Conservation (phyloP, 306 rosid genomes). For the Hylodesmum podocarpum region DNA sequence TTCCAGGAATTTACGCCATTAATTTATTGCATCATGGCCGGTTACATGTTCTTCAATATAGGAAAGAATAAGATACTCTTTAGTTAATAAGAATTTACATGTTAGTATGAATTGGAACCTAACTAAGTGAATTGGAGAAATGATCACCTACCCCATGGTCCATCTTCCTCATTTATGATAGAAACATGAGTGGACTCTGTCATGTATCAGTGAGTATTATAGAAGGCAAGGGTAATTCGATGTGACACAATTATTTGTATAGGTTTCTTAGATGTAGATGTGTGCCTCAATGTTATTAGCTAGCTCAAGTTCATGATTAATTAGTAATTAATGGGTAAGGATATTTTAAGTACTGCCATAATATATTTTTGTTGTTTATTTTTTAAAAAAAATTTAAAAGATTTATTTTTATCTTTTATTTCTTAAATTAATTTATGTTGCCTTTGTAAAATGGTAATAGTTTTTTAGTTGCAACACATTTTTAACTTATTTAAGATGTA, state of each 20-base stretch:
- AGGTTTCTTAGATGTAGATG: not conserved
- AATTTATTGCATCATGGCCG: conserved; percentile 23
- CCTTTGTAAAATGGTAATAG: too few relatives aligned
- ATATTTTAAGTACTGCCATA: not conserved
- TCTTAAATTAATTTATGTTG: too few relatives aligned
- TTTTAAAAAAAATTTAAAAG: too few relatives aligned
- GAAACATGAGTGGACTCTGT: not conserved
- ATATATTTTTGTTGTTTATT: too few relatives aligned
- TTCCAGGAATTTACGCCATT: conserved; percentile 38
- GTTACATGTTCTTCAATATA: not conserved
- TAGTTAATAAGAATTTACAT: not conserved
- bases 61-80: not conserved
- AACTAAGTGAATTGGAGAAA: conserved; percentile 28
- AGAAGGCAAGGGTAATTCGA: not conserved
- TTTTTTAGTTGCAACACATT: too few relatives aligned
- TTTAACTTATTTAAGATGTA: too few relatives aligned
- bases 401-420: too few relatives aligned
- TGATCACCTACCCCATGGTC: conserved; percentile 36
- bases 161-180: conserved; percentile 28
- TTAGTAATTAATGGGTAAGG: not conserved
- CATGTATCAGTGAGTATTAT: not conserved
- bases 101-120: conserved; percentile 5
- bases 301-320: not conserved
- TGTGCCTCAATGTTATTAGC: not conserved
- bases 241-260: not conserved